phyloP scores from a whole-genome alignment of 495 filamentous ascomycete species.

The Bathelium albidoporum region DNA sequence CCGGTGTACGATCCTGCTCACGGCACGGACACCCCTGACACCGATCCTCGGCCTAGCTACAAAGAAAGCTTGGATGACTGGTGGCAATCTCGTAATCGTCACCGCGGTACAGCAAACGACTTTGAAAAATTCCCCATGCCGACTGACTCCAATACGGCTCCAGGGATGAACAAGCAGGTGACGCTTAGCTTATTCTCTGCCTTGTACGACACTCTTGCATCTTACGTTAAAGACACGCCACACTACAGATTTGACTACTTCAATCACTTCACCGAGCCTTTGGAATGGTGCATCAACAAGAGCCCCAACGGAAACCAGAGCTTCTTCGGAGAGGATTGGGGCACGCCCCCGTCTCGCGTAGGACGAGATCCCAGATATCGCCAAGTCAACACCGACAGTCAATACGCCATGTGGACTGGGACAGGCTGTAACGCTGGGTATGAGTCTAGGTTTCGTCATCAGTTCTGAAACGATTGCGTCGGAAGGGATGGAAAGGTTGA shows the following conservation, averaged over 20 bases:
- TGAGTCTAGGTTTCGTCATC: not conserved
- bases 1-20: not conserved
- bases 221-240: conserved; percentile 19
- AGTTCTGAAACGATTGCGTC: too few species aligned
- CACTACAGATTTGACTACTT: conserved; percentile 22
- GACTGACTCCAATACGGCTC: not conserved
- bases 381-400: not conserved
- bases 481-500: too few species aligned
- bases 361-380: conserved; percentile 19
- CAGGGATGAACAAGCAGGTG: not conserved
- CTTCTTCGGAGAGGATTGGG: conserved; percentile 21
- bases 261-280: conserved; percentile 12
- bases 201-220: conserved; percentile 17
- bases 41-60: not conserved
- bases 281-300: conserved; percentile 21
- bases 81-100: conserved; percentile 12
- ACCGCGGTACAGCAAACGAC: not conserved
- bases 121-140: not conserved
- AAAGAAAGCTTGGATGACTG: conserved; percentile 22
- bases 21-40: not conserved
- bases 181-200: conserved; percentile 18
- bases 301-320: conserved; percentile 10
- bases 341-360: conserved; percentile 16
- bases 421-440: not conserved
- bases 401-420: not conserved